These are phyloP conservation scores for Dipodascopsis uninucleata DNA, from an alignment of 805 yeast genomes.

Conservation along the genomic window DNA sequence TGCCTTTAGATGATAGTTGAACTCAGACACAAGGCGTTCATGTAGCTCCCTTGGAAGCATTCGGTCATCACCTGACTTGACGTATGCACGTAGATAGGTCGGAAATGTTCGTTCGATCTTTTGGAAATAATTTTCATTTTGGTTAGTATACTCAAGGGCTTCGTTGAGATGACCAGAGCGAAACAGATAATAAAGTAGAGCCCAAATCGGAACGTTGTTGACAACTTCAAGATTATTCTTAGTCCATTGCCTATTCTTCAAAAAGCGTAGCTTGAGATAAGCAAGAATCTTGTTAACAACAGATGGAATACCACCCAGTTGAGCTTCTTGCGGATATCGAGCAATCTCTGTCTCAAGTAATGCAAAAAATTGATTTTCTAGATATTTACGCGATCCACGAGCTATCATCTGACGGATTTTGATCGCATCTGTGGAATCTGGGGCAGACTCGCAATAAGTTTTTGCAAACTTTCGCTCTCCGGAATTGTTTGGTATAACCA, in stretches of 20 bases:
- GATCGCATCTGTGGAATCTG: slow-evolving; percentile 36
- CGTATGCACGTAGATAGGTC: slow-evolving; percentile 67
- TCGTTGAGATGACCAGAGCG: slow-evolving; percentile 81
- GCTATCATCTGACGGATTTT: slow-evolving; percentile 45
- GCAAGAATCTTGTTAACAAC: slow-evolving; percentile 68
- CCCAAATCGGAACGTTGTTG: slow-evolving; percentile 93
- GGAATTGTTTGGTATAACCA: slow-evolving; percentile 38
- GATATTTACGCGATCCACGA: slow-evolving; percentile 51
- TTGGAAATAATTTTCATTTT: slow-evolving; percentile 67
- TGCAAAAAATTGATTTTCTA: slow-evolving; percentile 75
- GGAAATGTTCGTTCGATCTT: slow-evolving; percentile 85
- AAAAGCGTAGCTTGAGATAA: slow-evolving; percentile 50
- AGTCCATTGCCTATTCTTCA: slow-evolving; percentile 47
- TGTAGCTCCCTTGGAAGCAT: slow-evolving; percentile 60
- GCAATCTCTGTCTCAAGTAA: slow-evolving; percentile 65
- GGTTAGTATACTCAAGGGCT: slow-evolving; percentile 64
- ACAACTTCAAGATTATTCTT: slow-evolving; percentile 56
- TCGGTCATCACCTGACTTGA: slow-evolving; percentile 49
- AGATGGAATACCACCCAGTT: slow-evolving; percentile 64
- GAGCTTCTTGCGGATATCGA: slow-evolving; percentile 47
- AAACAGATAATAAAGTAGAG: slow-evolving; percentile 73
- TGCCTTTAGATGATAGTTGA: slow-evolving; percentile 74
- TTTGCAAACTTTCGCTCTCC: slow-evolving; percentile 38
- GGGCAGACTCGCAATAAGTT: slow-evolving; percentile 33
- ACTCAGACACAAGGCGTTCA: slow-evolving; percentile 71